Conservation (phyloP, 805 yeast species). For the Suhomyces sp. region DNA sequence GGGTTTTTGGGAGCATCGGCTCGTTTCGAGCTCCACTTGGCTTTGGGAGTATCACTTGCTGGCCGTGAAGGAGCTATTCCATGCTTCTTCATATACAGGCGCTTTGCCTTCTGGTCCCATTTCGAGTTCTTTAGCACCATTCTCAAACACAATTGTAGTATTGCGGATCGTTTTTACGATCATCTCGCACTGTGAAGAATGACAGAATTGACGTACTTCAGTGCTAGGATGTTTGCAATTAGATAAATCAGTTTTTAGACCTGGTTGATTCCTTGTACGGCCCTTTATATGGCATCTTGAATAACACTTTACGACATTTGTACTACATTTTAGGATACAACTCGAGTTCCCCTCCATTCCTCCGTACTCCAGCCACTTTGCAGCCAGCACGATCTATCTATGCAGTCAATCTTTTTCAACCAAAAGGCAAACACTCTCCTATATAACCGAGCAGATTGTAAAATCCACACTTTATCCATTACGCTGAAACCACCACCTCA, state of each 20-base stretch:
- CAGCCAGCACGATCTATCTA: background rate
- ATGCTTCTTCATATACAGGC: constrained; percentile 38
- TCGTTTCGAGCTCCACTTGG: constrained; percentile 38
- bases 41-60: constrained; percentile 12
- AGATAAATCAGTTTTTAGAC: background rate
- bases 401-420: too few species aligned
- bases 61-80: constrained; percentile 22
- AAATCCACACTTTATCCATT: too few species aligned
- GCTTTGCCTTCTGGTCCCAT: constrained; percentile 44
- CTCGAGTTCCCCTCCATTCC: background rate
- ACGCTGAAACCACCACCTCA: too few species aligned
- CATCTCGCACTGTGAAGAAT: background rate
- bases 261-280: too few species aligned
- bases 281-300: background rate
- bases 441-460: too few species aligned
- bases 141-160: background rate
- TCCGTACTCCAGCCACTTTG: background rate
- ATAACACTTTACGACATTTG: background rate
- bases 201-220: background rate
- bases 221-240: background rate
- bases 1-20: constrained; percentile 6
- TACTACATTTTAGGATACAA: too few species aligned
- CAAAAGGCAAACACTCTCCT: too few species aligned
- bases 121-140: constrained; percentile 44
- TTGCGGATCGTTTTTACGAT: background rate